Evolutionary conservation across 768 basidiomycete species (phyloP), one percentile per base, ranked within the genome.

Genomic region (Termitomyces titanicus): DNA sequence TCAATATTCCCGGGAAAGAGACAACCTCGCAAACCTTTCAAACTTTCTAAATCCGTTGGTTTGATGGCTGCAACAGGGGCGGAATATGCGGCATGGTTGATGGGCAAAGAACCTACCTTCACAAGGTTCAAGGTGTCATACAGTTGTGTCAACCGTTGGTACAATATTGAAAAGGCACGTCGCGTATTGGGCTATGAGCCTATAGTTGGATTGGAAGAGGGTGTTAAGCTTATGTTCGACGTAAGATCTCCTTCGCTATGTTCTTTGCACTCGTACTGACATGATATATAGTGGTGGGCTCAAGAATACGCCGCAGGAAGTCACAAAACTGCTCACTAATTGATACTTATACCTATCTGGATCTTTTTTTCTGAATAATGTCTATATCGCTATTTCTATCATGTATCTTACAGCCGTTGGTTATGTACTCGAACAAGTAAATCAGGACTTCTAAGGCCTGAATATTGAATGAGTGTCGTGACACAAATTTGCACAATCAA

Each of bases 121-220:
- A 98, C 94, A 18, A 78, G 79, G 54, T 95, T 85, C 72, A 85
- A 91, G 60, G 90, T 98, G 24, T 81, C 82, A 18, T 94, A 85
- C 67, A 86, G 82, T 49, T 91, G 88, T 66, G 85, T 85, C 40
- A 80, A 80, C 52, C 79, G 94, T 59, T 98, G 87, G 77, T 89
- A 95, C 71, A 96, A 97, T 66, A 93, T 95, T 44, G 97, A 98
- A 72, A 94, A 89, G 74, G 89, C 96, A 10, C 77, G 94, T 62
- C 74, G 94, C 55, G 81, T 98, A 57, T 75, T 99, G 39, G 95
- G 94, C 1, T 99, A 99, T 70, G 93, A 94, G 68, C 97, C 97
- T 0, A 73, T 91, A 55, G 85, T 96, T 6, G 89, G 94, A 2
- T 62, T 98, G 12, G 86, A 92, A 62, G 95, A 98, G 59, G 97